A percentile compares a stretch with the other conserved stretches of the same genome.
Evolutionary conservation across 306 rosid species (phyloP).

Genomic region (Cicer judaicum): DNA sequence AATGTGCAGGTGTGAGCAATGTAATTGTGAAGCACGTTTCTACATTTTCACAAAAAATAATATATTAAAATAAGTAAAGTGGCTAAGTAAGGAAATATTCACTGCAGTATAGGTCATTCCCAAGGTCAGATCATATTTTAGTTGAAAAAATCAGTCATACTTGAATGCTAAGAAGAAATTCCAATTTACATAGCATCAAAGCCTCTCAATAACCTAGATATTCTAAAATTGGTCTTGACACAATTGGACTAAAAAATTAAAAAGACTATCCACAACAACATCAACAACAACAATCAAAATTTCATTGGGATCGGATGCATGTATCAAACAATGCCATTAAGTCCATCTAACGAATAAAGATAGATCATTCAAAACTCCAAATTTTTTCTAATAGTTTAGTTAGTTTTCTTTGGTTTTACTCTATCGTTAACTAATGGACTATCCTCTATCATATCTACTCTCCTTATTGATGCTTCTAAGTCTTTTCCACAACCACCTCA

Average conservation of each 20-base stretch:
- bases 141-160: slow-evolving; percentile 27
- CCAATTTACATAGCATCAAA: slow-evolving; percentile 17
- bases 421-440: not conserved
- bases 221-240: slow-evolving; percentile 7
- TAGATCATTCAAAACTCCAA: slow-evolving; percentile 1
- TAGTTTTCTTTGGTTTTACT: slow-evolving; percentile 1
- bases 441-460: not conserved
- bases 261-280: slow-evolving; percentile 5
- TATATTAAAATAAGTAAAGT: slow-evolving; percentile 1
- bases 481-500: not conserved
- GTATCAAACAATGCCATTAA: not conserved
- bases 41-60: not conserved
- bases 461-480: not conserved
- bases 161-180: slow-evolving; percentile 22
- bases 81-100: not conserved
- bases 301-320: not conserved
- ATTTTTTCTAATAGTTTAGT: not conserved
- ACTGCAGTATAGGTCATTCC: slow-evolving; percentile 17
- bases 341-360: not conserved
- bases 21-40: not conserved
- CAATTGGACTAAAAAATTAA: not conserved
- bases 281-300: not conserved
- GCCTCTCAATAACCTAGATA: slow-evolving; percentile 8
- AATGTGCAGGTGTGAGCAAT: slow-evolving; percentile 27
- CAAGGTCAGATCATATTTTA: not conserved